Conservation (phyloP, 768 basidiomycete species). For the Austroboletus festivus region DNA sequence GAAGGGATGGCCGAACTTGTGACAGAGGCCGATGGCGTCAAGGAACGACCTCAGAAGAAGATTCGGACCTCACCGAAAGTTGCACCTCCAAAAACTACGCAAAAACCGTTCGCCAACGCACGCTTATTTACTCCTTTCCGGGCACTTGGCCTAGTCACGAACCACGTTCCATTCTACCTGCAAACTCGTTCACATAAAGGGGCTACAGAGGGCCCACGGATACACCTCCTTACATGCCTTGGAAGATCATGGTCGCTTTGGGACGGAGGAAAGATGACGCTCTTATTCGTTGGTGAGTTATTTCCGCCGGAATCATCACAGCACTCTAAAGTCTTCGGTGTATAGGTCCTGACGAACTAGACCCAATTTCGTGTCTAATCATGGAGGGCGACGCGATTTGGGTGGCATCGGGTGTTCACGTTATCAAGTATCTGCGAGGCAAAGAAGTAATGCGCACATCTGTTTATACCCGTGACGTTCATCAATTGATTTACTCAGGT, state of each 20-base stretch:
- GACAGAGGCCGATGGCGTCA: conserved; percentile 13
- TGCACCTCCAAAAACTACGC: neutral
- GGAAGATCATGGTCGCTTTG: conserved; percentile 92
- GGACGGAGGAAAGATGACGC: conserved; percentile 90
- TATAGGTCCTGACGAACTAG: conserved; percentile 77
- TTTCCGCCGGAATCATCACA: neutral
- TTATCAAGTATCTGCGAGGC: conserved; percentile 81
- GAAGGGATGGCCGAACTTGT: conserved; percentile 18
- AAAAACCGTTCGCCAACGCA: conserved; percentile 17
- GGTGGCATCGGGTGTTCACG: conserved; percentile 64
- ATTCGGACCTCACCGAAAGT: conserved; percentile 10
- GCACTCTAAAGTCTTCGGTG: conserved; percentile 1
- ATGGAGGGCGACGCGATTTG: conserved; percentile 88
- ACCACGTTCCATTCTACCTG: conserved; percentile 83
- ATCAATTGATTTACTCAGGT: conserved; percentile 35
- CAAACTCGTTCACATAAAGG: conserved; percentile 85
- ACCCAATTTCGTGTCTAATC: conserved; percentile 69
- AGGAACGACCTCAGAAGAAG: conserved; percentile 27
- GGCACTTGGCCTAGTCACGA: conserved; percentile 91
- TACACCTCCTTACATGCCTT: conserved; percentile 83
- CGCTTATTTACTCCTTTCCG: conserved; percentile 88
- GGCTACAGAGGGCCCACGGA: conserved; percentile 74
- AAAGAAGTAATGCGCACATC: conserved; percentile 66
- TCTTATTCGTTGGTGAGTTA: conserved; percentile 87
- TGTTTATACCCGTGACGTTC: neutral